Conservation (phyloP, 331 rosid genomes). For the Malus hybrid region DNA sequence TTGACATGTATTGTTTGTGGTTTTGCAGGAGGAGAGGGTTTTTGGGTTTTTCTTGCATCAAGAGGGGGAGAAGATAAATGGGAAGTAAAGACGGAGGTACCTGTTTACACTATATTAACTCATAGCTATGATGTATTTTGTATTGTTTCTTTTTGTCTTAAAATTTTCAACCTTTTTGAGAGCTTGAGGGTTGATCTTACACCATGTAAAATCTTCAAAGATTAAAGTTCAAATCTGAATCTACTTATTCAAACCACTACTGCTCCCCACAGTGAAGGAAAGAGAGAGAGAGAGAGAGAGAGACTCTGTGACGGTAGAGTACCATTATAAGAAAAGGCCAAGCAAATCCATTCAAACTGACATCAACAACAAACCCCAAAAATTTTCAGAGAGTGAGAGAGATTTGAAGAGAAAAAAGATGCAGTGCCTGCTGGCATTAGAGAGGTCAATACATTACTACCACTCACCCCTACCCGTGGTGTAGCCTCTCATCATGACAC, state of each 20-base stretch:
- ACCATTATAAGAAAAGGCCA: constrained; percentile 39
- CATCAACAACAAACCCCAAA: constrained; percentile 33
- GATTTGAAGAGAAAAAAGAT: constrained; percentile 3
- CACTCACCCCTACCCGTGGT: constrained; percentile 31
- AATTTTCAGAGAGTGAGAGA: not conserved
- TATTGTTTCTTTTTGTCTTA: not conserved
- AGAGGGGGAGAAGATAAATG: not conserved
- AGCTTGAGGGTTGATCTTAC: constrained; percentile 13
- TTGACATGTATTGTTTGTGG: not conserved
- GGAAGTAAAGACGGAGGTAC: not conserved
- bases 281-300: constrained; percentile 1
- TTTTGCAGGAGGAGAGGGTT: not conserved
- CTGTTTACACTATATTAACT: not conserved
- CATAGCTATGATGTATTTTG: not conserved
- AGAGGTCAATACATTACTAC: constrained; percentile 17
- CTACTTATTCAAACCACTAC: constrained; percentile 42
- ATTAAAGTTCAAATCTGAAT: constrained; percentile 35
- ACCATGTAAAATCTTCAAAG: constrained; percentile 20
- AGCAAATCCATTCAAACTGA: constrained; percentile 42
- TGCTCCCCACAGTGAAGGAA: constrained; percentile 17
- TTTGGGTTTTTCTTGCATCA: not conserved
- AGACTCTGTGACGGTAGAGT: not conserved
- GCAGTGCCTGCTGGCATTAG: constrained; percentile 18
- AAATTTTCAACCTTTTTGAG: constrained; percentile 17
- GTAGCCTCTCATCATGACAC: constrained; percentile 17